Conservation (phyloP, 2,329 filamentous ascomycete species). For the Pseudocercospora eumusae region DNA sequence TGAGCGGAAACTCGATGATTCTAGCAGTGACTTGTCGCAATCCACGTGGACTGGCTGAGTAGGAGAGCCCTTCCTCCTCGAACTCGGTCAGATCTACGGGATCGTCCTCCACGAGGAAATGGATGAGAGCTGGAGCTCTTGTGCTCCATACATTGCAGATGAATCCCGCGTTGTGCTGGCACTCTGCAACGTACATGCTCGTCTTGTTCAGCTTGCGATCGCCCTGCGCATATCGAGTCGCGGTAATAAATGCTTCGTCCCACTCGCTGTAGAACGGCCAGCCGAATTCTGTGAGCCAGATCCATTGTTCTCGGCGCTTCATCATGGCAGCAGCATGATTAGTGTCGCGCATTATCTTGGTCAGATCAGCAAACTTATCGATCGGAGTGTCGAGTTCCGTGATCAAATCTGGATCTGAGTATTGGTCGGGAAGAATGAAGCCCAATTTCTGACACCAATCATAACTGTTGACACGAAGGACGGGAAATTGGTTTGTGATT, state of each 20-base stretch:
- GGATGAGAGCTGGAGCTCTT: slow-evolving; percentile 22
- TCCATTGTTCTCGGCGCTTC: slow-evolving; percentile 23
- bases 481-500: slow-evolving; percentile 21
- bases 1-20: slow-evolving; percentile 27
- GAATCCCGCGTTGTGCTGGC: slow-evolving; percentile 21
- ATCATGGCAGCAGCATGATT: slow-evolving; percentile 3
- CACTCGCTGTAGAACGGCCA: slow-evolving; percentile 13
- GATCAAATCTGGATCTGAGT: slow-evolving; percentile 7
- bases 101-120: slow-evolving; percentile 25
- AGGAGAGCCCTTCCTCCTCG: slow-evolving; percentile 17
- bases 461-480: slow-evolving; percentile 25
- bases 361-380: slow-evolving; percentile 20
- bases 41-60: background rate
- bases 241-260: slow-evolving; percentile 21
- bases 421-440: slow-evolving; percentile 23
- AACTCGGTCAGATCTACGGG: slow-evolving; percentile 10
- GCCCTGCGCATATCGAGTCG: slow-evolving; percentile 20
- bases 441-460: slow-evolving; percentile 22
- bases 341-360: slow-evolving; percentile 20
- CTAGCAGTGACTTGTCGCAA: slow-evolving; percentile 23
- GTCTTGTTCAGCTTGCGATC: slow-evolving; percentile 23
- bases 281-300: slow-evolving; percentile 18
- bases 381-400: slow-evolving; percentile 14
- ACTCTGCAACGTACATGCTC: slow-evolving; percentile 23
- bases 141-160: slow-evolving; percentile 26